A percentile compares a stretch with the other conserved stretches of the same genome.
phyloP scores from a whole-genome alignment of 169 alveolate genomes.

The Eimeria falciformis region DNA sequence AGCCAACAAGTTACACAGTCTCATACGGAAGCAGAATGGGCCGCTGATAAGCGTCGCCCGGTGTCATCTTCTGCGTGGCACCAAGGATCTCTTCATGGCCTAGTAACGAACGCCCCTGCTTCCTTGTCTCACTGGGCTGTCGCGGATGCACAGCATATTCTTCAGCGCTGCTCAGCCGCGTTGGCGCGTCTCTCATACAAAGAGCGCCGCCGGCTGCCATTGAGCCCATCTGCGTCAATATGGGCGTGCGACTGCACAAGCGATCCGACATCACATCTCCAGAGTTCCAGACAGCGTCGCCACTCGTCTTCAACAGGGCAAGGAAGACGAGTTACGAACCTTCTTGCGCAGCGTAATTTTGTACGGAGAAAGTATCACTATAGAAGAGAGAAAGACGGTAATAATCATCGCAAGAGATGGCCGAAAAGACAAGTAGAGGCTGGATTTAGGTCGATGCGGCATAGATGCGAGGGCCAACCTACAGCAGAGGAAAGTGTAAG shows the following conservation, averaged over 20 bases:
- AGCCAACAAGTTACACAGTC: conserved; percentile 1
- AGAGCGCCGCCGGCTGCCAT: conserved; percentile 57
- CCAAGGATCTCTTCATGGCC: conserved; percentile 54
- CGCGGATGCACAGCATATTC: conserved; percentile 28
- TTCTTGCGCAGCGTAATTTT: conserved; percentile 18
- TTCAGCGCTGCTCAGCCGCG: conserved; percentile 56
- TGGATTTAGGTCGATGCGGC: conserved; percentile 1
- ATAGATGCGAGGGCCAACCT: background rate
- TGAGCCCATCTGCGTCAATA: conserved; percentile 46
- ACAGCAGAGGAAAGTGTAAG: conserved; percentile 38
- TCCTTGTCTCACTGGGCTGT: conserved; percentile 63
- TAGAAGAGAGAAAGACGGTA: conserved; percentile 28
- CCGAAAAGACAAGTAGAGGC: conserved; percentile 1
- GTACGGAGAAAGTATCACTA: background rate
- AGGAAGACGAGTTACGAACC: conserved; percentile 7
- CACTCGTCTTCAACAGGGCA: background rate
- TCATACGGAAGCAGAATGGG: background rate
- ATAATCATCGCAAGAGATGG: background rate
- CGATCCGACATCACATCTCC: conserved; percentile 7
- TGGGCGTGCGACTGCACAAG: conserved; percentile 47
- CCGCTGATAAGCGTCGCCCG: background rate
- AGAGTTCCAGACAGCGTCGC: conserved; percentile 25
- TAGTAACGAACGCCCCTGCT: conserved; percentile 53
- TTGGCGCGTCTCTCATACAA: conserved; percentile 19
- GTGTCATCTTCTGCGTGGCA: background rate